Conservation (phyloP, 1,284 basidiomycete species). For the Trametes sp. region DNA sequence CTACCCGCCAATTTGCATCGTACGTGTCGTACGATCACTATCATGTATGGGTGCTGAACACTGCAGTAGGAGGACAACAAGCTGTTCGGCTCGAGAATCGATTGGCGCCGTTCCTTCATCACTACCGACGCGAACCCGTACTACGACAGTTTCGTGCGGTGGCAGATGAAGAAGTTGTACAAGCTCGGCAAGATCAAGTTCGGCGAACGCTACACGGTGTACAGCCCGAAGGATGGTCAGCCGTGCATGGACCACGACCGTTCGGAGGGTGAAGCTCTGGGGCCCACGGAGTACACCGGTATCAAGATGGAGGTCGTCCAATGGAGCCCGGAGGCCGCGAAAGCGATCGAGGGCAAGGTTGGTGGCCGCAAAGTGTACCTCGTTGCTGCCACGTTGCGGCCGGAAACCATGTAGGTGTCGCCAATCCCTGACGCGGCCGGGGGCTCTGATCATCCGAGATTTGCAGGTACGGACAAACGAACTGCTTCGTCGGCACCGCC, state of each 20-base stretch:
- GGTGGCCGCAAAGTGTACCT: slow-evolving; percentile 88
- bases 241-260: slow-evolving; percentile 99
- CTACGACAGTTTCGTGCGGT: slow-evolving; percentile 97
- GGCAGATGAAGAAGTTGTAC: slow-evolving; percentile 97
- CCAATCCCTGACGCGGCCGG: neutral
- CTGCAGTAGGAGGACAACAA: slow-evolving; percentile 76
- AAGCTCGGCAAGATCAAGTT: slow-evolving; percentile 93
- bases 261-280: slow-evolving; percentile 92
- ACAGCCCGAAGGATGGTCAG: slow-evolving; percentile 99
- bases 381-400: slow-evolving; percentile 94
- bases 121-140: slow-evolving; percentile 98
- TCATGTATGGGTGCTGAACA: slow-evolving; percentile 5
- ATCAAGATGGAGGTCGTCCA: slow-evolving; percentile 95
- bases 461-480: slow-evolving; percentile 94
- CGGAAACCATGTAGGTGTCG: slow-evolving; percentile 90
- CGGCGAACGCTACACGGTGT: slow-evolving; percentile 98
- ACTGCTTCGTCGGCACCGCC: slow-evolving; percentile 93
- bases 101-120: slow-evolving; percentile 96
- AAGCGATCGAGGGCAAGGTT: slow-evolving; percentile 70
- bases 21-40: slow-evolving; percentile 47
- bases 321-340: slow-evolving; percentile 75
- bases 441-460: slow-evolving; percentile 18
- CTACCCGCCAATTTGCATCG: slow-evolving; percentile 96
- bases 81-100: slow-evolving; percentile 91
- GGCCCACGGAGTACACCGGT: slow-evolving; percentile 96